A percentile compares a stretch with the other conserved stretches of the same genome.
Evolutionary conservation across 2,329 filamentous ascomycete species (phyloP).

Genomic region (Teratosphaeria destructans): DNA sequence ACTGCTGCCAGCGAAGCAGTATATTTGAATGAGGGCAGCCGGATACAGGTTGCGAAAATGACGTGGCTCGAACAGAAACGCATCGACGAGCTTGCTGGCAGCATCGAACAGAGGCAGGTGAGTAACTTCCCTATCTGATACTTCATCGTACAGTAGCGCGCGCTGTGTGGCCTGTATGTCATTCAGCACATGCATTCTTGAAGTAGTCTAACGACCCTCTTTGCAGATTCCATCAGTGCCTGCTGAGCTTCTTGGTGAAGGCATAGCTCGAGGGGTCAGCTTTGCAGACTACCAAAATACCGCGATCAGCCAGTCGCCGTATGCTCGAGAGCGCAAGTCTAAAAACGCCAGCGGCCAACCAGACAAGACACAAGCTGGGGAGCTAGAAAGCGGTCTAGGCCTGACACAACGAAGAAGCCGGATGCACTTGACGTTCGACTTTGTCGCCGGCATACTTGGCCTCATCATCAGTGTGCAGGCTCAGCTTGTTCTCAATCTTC

Average conservation of each 20-base stretch:
- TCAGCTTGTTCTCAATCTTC: constrained; percentile 41
- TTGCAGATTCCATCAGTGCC: constrained; percentile 28
- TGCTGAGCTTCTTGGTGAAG: constrained; percentile 31
- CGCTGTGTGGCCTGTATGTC: neutral
- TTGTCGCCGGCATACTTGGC: constrained; percentile 63
- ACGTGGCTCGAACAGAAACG: constrained; percentile 92
- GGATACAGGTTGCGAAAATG: constrained; percentile 59
- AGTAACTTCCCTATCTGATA: neutral
- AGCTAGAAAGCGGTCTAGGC: constrained; percentile 57
- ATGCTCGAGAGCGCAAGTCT: constrained; percentile 56
- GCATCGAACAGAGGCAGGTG: constrained; percentile 25
- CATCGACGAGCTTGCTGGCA: constrained; percentile 59
- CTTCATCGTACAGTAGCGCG: neutral
- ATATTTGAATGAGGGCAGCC: constrained; percentile 80
- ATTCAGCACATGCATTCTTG: too few species aligned
- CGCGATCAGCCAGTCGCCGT: constrained; percentile 38
- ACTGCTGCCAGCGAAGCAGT: constrained; percentile 93
- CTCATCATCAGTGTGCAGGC: constrained; percentile 52
- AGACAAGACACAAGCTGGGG: constrained; percentile 16
- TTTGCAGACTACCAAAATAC: constrained; percentile 24
- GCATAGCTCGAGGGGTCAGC: constrained; percentile 28
- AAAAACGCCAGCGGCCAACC: constrained; percentile 10
- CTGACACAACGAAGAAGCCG: constrained; percentile 67
- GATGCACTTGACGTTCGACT: constrained; percentile 66
- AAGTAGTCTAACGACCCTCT: neutral